These are phyloP conservation scores for Aspergillus sp. DNA, from an alignment of 2,329 filamentous ascomycete genomes.

Conservation along the genomic window DNA sequence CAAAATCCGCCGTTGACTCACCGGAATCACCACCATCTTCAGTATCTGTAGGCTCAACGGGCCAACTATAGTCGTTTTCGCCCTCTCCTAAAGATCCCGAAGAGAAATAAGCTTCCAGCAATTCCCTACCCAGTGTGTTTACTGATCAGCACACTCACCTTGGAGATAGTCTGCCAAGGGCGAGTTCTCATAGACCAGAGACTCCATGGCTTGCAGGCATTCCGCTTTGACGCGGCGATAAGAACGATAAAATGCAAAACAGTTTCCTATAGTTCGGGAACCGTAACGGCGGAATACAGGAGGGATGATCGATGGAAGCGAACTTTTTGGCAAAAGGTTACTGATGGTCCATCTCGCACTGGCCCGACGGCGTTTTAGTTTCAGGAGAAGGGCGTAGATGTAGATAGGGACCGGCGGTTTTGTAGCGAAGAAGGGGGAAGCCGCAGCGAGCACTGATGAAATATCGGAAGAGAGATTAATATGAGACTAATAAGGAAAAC, in stretches of 20 bases:
- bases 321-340: not conserved
- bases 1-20: slow-evolving; percentile 35
- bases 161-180: slow-evolving; percentile 83
- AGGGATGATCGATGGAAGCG: not conserved
- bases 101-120: not conserved
- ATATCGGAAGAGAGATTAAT: not conserved
- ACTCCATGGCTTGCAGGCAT: slow-evolving; percentile 60
- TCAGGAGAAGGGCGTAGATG: not conserved
- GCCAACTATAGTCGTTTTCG: slow-evolving; percentile 35
- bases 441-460: not conserved
- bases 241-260: not conserved
- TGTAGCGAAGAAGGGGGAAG: not conserved
- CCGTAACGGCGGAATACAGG: not conserved
- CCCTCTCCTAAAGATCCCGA: slow-evolving; percentile 35
- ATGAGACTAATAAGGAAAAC: not conserved
- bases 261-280: not conserved
- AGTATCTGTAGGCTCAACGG: slow-evolving; percentile 19
- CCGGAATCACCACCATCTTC: slow-evolving; percentile 19
- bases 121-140: not conserved
- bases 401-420: not conserved
- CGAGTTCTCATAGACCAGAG: slow-evolving; percentile 75
- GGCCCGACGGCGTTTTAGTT: not conserved
- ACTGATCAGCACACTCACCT: slow-evolving; percentile 48
- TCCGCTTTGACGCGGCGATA: slow-evolving; percentile 11
- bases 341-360: not conserved